Base-by-base conservation (phyloP, 148 eudicot genomes). In the Silene uniflora region DNA sequence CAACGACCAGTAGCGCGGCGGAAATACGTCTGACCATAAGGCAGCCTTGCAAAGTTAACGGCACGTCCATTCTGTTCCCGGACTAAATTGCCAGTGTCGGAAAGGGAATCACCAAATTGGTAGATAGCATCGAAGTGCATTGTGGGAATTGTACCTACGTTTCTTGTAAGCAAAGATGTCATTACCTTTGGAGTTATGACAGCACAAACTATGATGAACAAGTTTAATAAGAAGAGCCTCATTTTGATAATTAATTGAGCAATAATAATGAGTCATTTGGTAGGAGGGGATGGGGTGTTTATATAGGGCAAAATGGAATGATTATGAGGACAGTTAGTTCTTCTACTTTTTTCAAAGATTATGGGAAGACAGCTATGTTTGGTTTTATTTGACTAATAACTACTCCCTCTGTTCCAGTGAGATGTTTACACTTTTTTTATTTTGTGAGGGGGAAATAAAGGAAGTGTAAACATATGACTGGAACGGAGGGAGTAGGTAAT, bases 91-190 rank as follows among this genome's bases (percentile, higher is more conserved):
- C 87, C 87, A 14, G 83, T 84, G 71, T 81, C 87, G 21, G 84
- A 79, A 69, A 84, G 71, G 6, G 87, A 84, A 68, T 84, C 87
- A 14, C 87, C 87, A 18, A 84, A 84, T 25, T 84, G 84, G 66
- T 84, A 84, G 17, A 84, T 76, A 21, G 87, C 82, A 16, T 81
- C 82, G 56, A 79, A 81, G 4, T 77, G 66, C 67, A 67, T 67
- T 35, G 75, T 42, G 19, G 67, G 42, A 1, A 49, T 47, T 46
- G 22, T 11, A 12, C 63, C 27, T 47, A 55, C 58, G 42, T 21
- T 67, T 29, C 29, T 76, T n/a, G 13, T 49, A 71, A 22, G 32
- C 1, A 46, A 52, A 44, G 44, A 35, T 66, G 27, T 16, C 16
- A 67, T 18, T 23, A 10, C 27, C 63, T 58, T 22, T 11, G 73